phyloP scores from a whole-genome alignment of 352 stramenopile species.

The Phytophthora quininea region DNA sequence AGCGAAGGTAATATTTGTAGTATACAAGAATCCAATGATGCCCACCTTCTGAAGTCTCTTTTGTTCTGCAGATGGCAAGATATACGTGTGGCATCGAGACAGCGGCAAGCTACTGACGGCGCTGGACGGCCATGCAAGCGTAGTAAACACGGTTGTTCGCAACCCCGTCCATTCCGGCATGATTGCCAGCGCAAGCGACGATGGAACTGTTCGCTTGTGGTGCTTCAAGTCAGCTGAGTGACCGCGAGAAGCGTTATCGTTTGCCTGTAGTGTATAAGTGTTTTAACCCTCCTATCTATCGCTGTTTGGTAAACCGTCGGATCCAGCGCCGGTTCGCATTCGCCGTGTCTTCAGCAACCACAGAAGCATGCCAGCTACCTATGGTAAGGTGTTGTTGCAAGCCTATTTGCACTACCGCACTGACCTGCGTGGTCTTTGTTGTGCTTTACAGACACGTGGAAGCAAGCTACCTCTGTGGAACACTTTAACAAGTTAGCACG shows the following conservation, averaged over 20 bases:
- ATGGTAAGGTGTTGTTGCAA: constrained; percentile 11
- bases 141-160: constrained; percentile 70
- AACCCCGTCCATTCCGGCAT: constrained; percentile 60
- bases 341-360: background rate
- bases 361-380: constrained; percentile 23
- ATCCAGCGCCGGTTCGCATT: constrained; percentile 17
- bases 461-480: constrained; percentile 62
- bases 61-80: constrained; percentile 47
- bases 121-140: constrained; percentile 61
- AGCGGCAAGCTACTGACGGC: constrained; percentile 46
- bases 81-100: constrained; percentile 69
- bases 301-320: background rate
- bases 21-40: background rate
- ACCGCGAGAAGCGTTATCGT: constrained; percentile 1
- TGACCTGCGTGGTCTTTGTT: background rate
- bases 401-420: background rate
- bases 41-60: too few species aligned
- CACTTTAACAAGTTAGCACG: constrained; percentile 69
- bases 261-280: background rate
- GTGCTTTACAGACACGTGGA: constrained; percentile 62
- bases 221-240: constrained; percentile 32
- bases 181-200: constrained; percentile 74
- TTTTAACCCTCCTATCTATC: background rate
- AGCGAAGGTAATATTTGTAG: constrained; percentile 64
- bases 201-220: constrained; percentile 71